Conservation (phyloP, 345 rosid genomes). For the Linum tenue region DNA sequence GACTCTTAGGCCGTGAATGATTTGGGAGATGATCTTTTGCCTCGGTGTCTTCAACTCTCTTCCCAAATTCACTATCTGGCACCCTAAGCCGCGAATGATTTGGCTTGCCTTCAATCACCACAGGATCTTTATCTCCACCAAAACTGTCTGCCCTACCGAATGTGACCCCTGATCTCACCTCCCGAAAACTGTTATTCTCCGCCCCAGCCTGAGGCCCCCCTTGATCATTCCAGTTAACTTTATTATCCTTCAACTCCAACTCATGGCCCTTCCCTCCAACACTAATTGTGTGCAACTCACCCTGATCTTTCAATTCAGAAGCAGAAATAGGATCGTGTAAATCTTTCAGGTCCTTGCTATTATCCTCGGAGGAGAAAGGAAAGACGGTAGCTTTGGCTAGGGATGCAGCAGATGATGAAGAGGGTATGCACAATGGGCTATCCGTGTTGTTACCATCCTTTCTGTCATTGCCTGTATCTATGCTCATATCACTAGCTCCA, state of each 20-base stretch:
- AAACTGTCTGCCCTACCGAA: slow-evolving; percentile 30
- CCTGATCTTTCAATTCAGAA: slow-evolving; percentile 28
- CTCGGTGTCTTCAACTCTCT: slow-evolving; percentile 26
- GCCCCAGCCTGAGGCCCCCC: slow-evolving; percentile 17
- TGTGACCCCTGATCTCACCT: slow-evolving; percentile 28
- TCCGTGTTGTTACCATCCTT: slow-evolving; percentile 32
- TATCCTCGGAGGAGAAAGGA: slow-evolving; percentile 24
- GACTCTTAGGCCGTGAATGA: slow-evolving; percentile 33
- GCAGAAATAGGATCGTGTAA: slow-evolving; percentile 29
- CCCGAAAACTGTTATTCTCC: slow-evolving; percentile 32
- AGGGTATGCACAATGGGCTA: slow-evolving; percentile 61
- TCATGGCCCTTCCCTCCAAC: slow-evolving; percentile 6
- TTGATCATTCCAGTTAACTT: slow-evolving; percentile 30
- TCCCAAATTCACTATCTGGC: slow-evolving; percentile 26
- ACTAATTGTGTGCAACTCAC: slow-evolving; percentile 25
- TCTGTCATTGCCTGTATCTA: slow-evolving; percentile 75
- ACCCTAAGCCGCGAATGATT: slow-evolving; percentile 23
- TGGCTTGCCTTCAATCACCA: slow-evolving; percentile 20
- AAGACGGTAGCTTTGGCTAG: slow-evolving; percentile 24
- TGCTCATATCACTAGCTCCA: slow-evolving; percentile 98
- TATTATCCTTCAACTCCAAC: slow-evolving; percentile 2
- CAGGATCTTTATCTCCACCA: slow-evolving; percentile 22
- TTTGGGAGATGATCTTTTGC: slow-evolving; percentile 23
- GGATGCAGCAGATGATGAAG: slow-evolving; percentile 37
- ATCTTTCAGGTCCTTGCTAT: slow-evolving; percentile 22